Conservation (phyloP, 139 green algal genomes). For the Desmodesmus armatus region DNA sequence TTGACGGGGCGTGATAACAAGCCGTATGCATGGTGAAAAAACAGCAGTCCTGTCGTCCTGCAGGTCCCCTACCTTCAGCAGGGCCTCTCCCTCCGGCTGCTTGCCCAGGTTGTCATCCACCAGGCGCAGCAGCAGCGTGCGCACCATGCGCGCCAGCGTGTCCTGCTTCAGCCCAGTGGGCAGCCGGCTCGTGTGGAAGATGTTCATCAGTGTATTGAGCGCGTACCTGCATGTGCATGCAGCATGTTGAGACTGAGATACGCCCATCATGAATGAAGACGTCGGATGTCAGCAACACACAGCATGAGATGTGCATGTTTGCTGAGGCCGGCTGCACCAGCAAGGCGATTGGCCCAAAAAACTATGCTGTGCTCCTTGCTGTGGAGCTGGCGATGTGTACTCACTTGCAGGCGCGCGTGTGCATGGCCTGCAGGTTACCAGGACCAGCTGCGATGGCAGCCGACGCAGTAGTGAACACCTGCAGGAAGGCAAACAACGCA, state of each 20-base stretch:
- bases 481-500: no score
- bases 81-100: conserved; percentile 54
- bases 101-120: conserved; percentile 51
- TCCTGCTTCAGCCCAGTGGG: conserved; percentile 1
- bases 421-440: conserved; percentile 19
- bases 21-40: no score
- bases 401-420: conserved; percentile 76
- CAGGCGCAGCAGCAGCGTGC: conserved; percentile 56
- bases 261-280: no score
- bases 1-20: no score
- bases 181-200: conserved; percentile 47
- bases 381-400: no score
- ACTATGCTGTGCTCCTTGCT: no score
- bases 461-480: conserved; percentile 58
- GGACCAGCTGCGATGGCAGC: conserved; percentile 24
- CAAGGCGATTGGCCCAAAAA: no score
- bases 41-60: no score
- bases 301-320: no score
- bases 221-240: conserved; percentile 95
- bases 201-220: conserved; percentile 94
- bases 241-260: no score
- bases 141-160: conserved; percentile 42
- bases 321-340: no score
- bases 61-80: conserved; percentile 61
- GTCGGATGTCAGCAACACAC: no score